These are phyloP conservation scores for Solanum chmielewskii DNA, from an alignment of 257 asterid species.

Conservation along the genomic window DNA sequence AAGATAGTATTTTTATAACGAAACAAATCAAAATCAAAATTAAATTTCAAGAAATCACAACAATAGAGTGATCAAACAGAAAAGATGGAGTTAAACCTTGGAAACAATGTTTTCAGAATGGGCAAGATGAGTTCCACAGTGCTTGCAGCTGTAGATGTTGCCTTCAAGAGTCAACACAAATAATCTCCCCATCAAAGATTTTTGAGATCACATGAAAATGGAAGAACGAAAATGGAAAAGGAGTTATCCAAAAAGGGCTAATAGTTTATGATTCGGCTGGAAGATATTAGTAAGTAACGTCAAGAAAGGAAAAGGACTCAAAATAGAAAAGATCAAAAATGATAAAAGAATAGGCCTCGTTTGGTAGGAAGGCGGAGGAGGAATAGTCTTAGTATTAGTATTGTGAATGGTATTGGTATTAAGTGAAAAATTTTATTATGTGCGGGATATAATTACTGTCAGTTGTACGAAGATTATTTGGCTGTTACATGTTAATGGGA, in stretches of 20 bases:
- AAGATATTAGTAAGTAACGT: neutral
- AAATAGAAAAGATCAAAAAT: too few species aligned
- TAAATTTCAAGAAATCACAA: neutral
- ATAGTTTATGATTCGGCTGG: neutral
- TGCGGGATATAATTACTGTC: too few species aligned
- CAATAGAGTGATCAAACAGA: neutral
- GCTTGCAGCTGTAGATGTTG: conserved; percentile 7
- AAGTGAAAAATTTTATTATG: too few species aligned
- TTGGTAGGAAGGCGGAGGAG: too few species aligned
- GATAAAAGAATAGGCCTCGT: too few species aligned
- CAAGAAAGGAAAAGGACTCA: too few species aligned
- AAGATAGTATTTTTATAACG: neutral
- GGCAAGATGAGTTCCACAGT: conserved; percentile 12
- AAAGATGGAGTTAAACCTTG: neutral
- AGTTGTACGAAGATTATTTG: too few species aligned
- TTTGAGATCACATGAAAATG: neutral
- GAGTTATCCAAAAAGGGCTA: neutral
- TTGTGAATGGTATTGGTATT: too few species aligned
- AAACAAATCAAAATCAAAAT: neutral
- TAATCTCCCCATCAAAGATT: conserved; percentile 4
- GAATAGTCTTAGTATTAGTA: too few species aligned
- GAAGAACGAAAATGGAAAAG: neutral
- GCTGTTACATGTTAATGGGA: too few species aligned
- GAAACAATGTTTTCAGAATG: conserved; percentile 4
- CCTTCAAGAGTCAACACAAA: conserved; percentile 12